Evolutionary conservation across 2,329 filamentous ascomycete species (phyloP).

Genomic region (Periconia sp.): DNA sequence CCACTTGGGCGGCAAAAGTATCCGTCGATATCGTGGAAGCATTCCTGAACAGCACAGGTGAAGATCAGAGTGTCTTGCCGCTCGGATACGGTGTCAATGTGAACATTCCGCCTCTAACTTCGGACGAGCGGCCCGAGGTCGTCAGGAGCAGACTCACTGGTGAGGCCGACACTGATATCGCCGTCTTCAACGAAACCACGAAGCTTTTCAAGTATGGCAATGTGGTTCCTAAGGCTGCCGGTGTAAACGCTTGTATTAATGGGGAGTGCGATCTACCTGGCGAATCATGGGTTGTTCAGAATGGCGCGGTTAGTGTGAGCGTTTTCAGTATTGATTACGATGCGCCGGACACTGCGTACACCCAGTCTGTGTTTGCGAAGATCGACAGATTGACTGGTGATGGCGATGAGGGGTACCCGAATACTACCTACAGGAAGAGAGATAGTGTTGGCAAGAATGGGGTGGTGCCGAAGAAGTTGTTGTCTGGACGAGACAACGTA

Average conservation of each 20-base stretch:
- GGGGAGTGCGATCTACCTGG: conserved; percentile 53
- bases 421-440: neutral
- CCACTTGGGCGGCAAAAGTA: conserved; percentile 48
- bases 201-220: conserved; percentile 52
- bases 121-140: conserved; percentile 45
- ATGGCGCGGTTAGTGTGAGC: conserved; percentile 46
- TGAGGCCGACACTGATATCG: conserved; percentile 50
- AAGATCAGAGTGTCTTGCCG: conserved; percentile 41
- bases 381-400: neutral
- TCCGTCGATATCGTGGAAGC: conserved; percentile 47
- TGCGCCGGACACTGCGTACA: conserved; percentile 41
- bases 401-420: neutral
- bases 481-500: neutral
- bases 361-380: conserved; percentile 11
- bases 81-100: conserved; percentile 54
- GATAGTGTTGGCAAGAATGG: neutral
- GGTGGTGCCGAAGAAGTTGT: neutral
- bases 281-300: conserved; percentile 50
- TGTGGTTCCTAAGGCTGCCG: conserved; percentile 49
- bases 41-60: conserved; percentile 41
- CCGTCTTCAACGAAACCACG: conserved; percentile 45
- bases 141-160: conserved; percentile 53
- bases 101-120: conserved; percentile 50
- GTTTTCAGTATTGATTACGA: conserved; percentile 56
- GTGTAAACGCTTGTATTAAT: conserved; percentile 53